These are phyloP conservation scores for Cladosporium sp. DNA, from an alignment of 2,329 filamentous ascomycete genomes.

Conservation along the genomic window DNA sequence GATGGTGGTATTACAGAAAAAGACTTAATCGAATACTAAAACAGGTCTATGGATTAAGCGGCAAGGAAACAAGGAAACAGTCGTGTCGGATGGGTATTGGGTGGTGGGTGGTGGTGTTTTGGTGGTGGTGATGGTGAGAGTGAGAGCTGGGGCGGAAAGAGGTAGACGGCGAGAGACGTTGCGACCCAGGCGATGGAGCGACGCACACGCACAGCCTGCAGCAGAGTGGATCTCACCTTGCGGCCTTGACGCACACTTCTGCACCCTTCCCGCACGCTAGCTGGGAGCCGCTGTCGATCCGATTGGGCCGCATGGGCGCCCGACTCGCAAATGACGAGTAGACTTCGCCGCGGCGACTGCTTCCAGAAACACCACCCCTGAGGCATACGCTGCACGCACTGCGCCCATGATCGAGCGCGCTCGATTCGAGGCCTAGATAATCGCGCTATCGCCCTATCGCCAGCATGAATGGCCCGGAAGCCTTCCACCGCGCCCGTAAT, in stretches of 20 bases:
- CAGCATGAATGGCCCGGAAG: too few relatives aligned
- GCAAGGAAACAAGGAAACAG: constrained; percentile 11
- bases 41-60: constrained; percentile 12
- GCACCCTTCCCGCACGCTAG: not conserved
- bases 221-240: not conserved
- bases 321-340: constrained; percentile 4
- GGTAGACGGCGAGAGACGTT: not conserved
- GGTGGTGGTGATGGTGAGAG: not conserved
- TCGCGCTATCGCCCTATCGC: too few relatives aligned
- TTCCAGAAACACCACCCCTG: constrained; percentile 9
- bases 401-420: not conserved
- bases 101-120: constrained; percentile 13
- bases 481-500: too few relatives aligned
- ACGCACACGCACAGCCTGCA: not conserved
- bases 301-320: not conserved
- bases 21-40: constrained; percentile 10
- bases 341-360: not conserved
- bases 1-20: constrained; percentile 7
- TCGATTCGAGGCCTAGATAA: not conserved
- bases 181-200: not conserved
- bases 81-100: not conserved
- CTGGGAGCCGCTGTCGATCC: not conserved
- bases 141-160: constrained; percentile 3
- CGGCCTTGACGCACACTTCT: constrained; percentile 2
- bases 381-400: not conserved